Base-by-base conservation (phyloP, 441 rosid species). In the Biscutella laevigata region DNA sequence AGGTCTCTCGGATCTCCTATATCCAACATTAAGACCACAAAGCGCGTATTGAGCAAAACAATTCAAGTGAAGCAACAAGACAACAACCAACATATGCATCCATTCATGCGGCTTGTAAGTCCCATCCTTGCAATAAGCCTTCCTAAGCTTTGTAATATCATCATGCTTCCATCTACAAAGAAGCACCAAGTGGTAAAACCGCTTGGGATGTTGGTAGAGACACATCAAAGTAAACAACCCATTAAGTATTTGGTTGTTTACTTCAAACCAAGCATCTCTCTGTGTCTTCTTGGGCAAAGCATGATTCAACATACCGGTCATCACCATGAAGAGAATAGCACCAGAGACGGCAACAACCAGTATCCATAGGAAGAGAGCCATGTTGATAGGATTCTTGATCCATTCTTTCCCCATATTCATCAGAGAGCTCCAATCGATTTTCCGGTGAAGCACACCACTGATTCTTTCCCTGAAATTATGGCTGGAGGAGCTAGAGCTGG, bases 11-110 rank as follows among this genome's bases (percentile, higher is more conserved):
- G 95, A 84, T 76, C 98, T 86, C 49, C 51, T 79, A 63, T 62
- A 90, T 12, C 95, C 95, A 63, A 78, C 54, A 45, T 90, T 86
- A 20, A 90, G 77, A 55, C 95, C 84, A 55, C 98, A 87, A 30
- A 90, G 84, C 1, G 89, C 98, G 43, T 90, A 90, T 47, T 86
- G 95, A 53, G 98, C 94, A 53, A 90, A 90, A 71, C 95, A 90
- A 41, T 90, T 90, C 47, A 86, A 35, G 56, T 90, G 83, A 34
- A 90, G 88, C 56, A 90, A 66, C 50, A 77, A 8, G 20, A 84
- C 77, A 14, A 86, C 95, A 7, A 81, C 84, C 90, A 83, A 74
- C 54, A 90, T 83, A 50, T 86, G 98, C 27, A 78, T 74, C 95
- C 95, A 84, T 46, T 86, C 95, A 17, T 81, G 79, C 1, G 95